These are phyloP conservation scores for Geotrichum bryndzae DNA, from an alignment of 1,139 yeast genomes.

Conservation along the genomic window DNA sequence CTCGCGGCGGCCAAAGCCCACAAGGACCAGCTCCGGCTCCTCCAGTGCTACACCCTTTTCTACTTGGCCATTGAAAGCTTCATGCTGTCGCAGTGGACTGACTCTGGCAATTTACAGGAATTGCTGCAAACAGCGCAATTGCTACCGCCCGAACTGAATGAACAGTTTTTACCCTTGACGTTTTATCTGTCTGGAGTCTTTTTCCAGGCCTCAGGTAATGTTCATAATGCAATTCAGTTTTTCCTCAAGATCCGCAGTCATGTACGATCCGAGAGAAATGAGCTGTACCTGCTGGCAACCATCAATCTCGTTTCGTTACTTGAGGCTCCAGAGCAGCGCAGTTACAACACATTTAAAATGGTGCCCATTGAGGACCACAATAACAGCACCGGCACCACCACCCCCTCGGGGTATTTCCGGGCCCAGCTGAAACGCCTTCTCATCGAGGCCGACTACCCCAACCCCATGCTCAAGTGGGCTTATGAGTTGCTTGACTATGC, in stretches of 20 bases:
- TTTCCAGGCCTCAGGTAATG: slow-evolving; percentile 19
- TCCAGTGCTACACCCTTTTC: slow-evolving; percentile 14
- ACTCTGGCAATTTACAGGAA: slow-evolving; percentile 14
- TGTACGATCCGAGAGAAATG: slow-evolving; percentile 2
- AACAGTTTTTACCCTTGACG: slow-evolving; percentile 15
- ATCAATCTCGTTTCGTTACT: slow-evolving; percentile 14
- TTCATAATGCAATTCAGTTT: slow-evolving; percentile 18
- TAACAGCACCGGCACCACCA: background rate
- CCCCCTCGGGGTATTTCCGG: slow-evolving; percentile 14
- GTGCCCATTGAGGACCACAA: slow-evolving; percentile 8
- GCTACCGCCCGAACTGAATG: slow-evolving; percentile 13
- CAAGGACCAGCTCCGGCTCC: slow-evolving; percentile 9
- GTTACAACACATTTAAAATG: slow-evolving; percentile 13
- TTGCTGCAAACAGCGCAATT: slow-evolving; percentile 12
- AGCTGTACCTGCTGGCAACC: slow-evolving; percentile 16
- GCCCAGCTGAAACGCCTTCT: background rate
- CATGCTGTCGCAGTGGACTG: slow-evolving; percentile 14
- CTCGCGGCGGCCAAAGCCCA: slow-evolving; percentile 8
- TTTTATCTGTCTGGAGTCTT: slow-evolving; percentile 18
- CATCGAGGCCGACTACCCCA: slow-evolving; percentile 4
- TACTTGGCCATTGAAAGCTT: slow-evolving; percentile 15
- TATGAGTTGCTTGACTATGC: slow-evolving; percentile 12
- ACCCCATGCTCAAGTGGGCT: slow-evolving; percentile 16
- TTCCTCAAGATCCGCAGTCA: slow-evolving; percentile 15
- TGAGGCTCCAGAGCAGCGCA: slow-evolving; percentile 14